Base-by-base conservation (phyloP, 805 yeast species). In the Wickerhamomyces chambardii region DNA sequence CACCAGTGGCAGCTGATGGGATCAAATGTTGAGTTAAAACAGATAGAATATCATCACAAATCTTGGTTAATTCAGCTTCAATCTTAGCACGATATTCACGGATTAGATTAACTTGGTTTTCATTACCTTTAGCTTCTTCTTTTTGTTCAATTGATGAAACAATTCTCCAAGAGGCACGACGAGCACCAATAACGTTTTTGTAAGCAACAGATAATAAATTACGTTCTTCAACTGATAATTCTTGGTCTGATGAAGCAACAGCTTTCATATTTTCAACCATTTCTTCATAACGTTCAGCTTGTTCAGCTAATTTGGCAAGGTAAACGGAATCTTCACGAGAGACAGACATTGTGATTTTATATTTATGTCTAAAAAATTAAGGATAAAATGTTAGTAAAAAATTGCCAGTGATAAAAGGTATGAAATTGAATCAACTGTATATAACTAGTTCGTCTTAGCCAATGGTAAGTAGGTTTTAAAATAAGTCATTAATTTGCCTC, bases 101-200 rank as follows among this genome's bases (percentile, higher is more conserved):
- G 63, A 90, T 89, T 59, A 89, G 76, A 43, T 75, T 56, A 43
- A 87, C 95, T 68, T 92, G 97, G 49, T 78, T 69, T 55, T 84
- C 94, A 59, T 86, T 85, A 59, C 95, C 96, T 70, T 89, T 89
- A 51, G 87, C 82, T 65, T 89, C 97, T 69, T 90, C 97, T 70
- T 87, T 89, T 68, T 90, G 97, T 67, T 90, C 98, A 55, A 90
- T 90, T 32, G 97, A 86, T 28, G 96, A 87, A 36, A 92, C 96
- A 58, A 92, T 87, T 77, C 98, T 84, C 97, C 97, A 92, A 31
- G 96, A 86, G 40, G 98, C 97, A 70, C 98, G 89, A 58, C 97
- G 87, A 40, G 97, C 95, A 59, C 98, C 98, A 64, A 90, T 90
- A 38, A 90, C 97, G 59, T 90, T 90, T 69, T 90, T 90, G 75